Evolutionary conservation across 2,329 filamentous ascomycete species (phyloP).

Genomic region (Trichophaea hybrida): DNA sequence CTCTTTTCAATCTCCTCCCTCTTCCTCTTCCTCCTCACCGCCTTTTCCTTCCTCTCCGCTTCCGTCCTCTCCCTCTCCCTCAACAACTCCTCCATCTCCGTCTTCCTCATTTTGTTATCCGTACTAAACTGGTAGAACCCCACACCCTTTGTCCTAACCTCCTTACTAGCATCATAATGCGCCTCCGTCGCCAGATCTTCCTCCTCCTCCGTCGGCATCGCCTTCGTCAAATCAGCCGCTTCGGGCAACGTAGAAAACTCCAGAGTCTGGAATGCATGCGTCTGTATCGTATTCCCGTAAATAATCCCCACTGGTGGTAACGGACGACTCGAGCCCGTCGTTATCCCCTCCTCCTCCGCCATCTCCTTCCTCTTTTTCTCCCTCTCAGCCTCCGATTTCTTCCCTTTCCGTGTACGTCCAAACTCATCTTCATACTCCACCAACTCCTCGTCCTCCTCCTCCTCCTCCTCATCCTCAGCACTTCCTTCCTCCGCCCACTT

Average conservation of each 20-base stretch:
- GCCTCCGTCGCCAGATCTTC: constrained; percentile 61
- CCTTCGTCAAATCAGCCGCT: not conserved
- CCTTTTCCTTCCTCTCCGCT: constrained; percentile 42
- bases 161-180: constrained; percentile 74
- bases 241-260: constrained; percentile 31
- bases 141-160: constrained; percentile 75
- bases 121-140: constrained; percentile 83
- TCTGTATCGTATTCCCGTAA: constrained; percentile 72
- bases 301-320: constrained; percentile 54
- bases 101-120: constrained; percentile 50
- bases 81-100: constrained; percentile 63
- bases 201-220: constrained; percentile 48
- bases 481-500: constrained; percentile 64
- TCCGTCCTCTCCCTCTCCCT: constrained; percentile 56
- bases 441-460: constrained; percentile 42
- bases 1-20: constrained; percentile 35
- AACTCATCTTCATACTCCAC: constrained; percentile 88
- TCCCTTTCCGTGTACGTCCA: constrained; percentile 63
- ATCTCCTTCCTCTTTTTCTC: constrained; percentile 41
- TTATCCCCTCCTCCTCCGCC: constrained; percentile 20
- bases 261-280: constrained; percentile 66
- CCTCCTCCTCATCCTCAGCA: constrained; percentile 32
- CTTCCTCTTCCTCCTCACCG: constrained; percentile 42
- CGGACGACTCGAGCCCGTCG: constrained; percentile 28
- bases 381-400: constrained; percentile 50